A percentile compares a stretch with the other conserved stretches of the same genome.
These are phyloP conservation scores for Lippia alba DNA, from an alignment of 305 asterid species.

Conservation along the genomic window DNA sequence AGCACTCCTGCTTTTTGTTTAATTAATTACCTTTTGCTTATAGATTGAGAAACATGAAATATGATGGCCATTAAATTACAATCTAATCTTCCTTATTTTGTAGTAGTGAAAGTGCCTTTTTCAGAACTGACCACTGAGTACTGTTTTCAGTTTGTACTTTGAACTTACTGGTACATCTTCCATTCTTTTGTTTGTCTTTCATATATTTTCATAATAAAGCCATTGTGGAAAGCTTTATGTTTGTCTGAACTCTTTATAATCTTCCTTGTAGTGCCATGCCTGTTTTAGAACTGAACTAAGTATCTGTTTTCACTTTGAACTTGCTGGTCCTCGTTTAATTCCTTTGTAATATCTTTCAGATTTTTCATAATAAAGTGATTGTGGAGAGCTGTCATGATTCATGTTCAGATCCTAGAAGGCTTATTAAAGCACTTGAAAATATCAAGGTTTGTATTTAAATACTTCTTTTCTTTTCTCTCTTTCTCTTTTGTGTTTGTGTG, in stretches of 20 bases:
- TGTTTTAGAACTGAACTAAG: too few relatives aligned
- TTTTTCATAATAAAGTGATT: slow-evolving; percentile 74
- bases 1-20: neutral
- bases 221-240: too few relatives aligned
- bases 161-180: slow-evolving; percentile 19
- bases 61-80: neutral
- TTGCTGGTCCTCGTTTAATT: too few relatives aligned
- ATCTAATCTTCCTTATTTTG: neutral
- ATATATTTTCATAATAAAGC: slow-evolving; percentile 26
- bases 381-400: slow-evolving; percentile 75
- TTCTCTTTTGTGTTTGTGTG: neutral
- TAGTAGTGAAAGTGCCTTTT: neutral
- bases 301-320: too few relatives aligned
- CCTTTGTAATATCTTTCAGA: slow-evolving; percentile 37
- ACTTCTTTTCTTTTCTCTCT: slow-evolving; percentile 3
- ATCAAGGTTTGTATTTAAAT: slow-evolving; percentile 63
- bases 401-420: slow-evolving; percentile 73
- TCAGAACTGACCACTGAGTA: neutral
- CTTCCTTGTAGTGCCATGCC: too few relatives aligned
- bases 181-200: slow-evolving; percentile 19
- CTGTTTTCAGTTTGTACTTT: slow-evolving; percentile 8
- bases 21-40: neutral
- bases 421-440: slow-evolving; percentile 66
- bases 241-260: too few relatives aligned
- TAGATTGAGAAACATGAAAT: neutral